These are phyloP conservation scores for Coniophora puteana DNA, from an alignment of 1,284 basidiomycete genomes.

Conservation along the genomic window DNA sequence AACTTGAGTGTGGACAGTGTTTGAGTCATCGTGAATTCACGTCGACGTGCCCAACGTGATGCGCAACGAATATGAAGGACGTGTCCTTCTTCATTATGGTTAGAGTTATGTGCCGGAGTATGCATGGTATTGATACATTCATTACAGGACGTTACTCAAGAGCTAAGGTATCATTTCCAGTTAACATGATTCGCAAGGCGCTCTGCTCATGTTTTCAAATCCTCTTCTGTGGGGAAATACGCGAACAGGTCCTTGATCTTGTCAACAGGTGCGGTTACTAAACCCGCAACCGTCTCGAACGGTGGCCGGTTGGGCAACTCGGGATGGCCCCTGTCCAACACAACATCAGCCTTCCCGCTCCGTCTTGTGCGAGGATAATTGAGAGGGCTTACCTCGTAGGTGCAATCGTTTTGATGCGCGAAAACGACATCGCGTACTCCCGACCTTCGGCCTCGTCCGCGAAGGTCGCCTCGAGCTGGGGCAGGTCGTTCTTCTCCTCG, in stretches of 20 bases:
- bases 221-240: constrained; percentile 54
- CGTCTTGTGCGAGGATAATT: not conserved
- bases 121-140: not conserved
- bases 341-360: not conserved
- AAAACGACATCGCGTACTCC: constrained; percentile 45
- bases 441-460: constrained; percentile 37
- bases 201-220: constrained; percentile 32
- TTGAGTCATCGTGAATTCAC: too few relatives aligned
- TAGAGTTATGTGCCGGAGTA: not conserved
- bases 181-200: not conserved
- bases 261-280: constrained; percentile 57
- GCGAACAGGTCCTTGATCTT: constrained; percentile 57
- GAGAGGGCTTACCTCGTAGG: constrained; percentile 46
- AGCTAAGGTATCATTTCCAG: not conserved
- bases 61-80: too few relatives aligned
- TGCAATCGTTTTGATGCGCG: constrained; percentile 59
- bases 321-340: constrained; percentile 42
- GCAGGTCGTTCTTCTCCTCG: constrained; percentile 55
- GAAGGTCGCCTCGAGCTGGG: constrained; percentile 45
- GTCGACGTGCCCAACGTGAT: too few relatives aligned
- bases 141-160: not conserved
- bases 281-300: constrained; percentile 54
- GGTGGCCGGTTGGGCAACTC: constrained; percentile 53
- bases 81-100: too few relatives aligned
- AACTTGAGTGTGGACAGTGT: too few relatives aligned